These are phyloP conservation scores for Pestalotiopsis sp. DNA, from an alignment of 2,329 filamentous ascomycete species.

Conservation along the genomic window DNA sequence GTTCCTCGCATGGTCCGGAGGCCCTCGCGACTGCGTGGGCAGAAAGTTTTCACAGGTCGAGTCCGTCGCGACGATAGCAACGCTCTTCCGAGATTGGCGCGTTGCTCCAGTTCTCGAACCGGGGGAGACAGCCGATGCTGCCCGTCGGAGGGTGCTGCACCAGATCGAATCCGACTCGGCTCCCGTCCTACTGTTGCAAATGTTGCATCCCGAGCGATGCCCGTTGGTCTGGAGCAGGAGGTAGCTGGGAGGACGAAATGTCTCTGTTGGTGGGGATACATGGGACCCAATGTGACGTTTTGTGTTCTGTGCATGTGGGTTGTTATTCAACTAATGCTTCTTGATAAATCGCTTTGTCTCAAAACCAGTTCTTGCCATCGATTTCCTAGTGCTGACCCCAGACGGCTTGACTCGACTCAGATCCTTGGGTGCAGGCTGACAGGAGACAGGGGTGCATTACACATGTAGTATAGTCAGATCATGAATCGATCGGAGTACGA, in stretches of 20 bases:
- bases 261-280: too few species aligned
- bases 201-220: slow-evolving; percentile 16
- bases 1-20: slow-evolving; percentile 24
- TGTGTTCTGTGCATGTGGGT: too few species aligned
- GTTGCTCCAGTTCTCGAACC: slow-evolving; percentile 23
- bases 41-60: slow-evolving; percentile 26
- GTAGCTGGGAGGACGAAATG: neutral
- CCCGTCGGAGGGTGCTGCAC: neutral
- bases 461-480: too few species aligned
- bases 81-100: slow-evolving; percentile 19
- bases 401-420: too few species aligned
- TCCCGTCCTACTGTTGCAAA: slow-evolving; percentile 10
- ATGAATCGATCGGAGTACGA: too few species aligned
- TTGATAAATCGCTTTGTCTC: too few species aligned
- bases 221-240: slow-evolving; percentile 14
- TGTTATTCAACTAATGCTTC: too few species aligned
- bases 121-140: slow-evolving; percentile 18
- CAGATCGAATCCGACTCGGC: slow-evolving; percentile 2
- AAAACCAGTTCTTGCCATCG: too few species aligned
- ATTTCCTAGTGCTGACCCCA: too few species aligned
- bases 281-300: too few species aligned
- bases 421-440: too few species aligned
- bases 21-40: slow-evolving; percentile 23
- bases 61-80: slow-evolving; percentile 20
- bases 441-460: too few species aligned